Conservation (phyloP, 2,329 filamentous ascomycete genomes). For the Lachnellula cervina region DNA sequence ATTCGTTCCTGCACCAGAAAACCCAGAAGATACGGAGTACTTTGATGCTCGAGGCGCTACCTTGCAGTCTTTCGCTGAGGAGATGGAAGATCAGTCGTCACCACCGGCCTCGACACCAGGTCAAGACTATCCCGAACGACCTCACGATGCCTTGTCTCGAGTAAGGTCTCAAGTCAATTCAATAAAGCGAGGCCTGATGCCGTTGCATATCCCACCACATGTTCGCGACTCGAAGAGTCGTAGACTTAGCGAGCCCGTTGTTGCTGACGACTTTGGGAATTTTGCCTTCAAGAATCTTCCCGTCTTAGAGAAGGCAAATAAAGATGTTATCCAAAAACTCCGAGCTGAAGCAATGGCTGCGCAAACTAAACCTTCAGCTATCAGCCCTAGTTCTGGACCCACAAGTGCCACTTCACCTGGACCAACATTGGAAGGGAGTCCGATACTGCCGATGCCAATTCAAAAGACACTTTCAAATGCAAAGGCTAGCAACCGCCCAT, state of each 20-base stretch:
- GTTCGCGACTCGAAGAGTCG: conserved; percentile 86
- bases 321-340: conserved; percentile 95
- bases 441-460: conserved; percentile 71
- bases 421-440: conserved; percentile 76
- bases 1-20: conserved; percentile 87
- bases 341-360: conserved; percentile 80
- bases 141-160: conserved; percentile 88
- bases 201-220: conserved; percentile 91
- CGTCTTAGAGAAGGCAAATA: conserved; percentile 95
- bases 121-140: conserved; percentile 79
- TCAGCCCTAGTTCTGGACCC: conserved; percentile 18
- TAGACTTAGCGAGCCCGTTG: conserved; percentile 83
- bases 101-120: conserved; percentile 65
- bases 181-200: conserved; percentile 88
- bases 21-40: conserved; percentile 96
- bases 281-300: conserved; percentile 98
- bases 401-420: conserved; percentile 49
- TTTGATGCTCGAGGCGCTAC: conserved; percentile 91
- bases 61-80: conserved; percentile 85
- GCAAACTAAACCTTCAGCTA: conserved; percentile 45
- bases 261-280: conserved; percentile 87
- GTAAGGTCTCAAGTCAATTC: conserved; percentile 83
- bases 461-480: conserved; percentile 80
- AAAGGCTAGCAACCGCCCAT: conserved; percentile 71
- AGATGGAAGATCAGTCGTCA: conserved; percentile 83